A percentile compares a stretch with the other conserved stretches of the same genome.
Evolutionary conservation across 176 grass and related monocot genomes (phyloP).

Genomic region (Saccharum spontaneum): DNA sequence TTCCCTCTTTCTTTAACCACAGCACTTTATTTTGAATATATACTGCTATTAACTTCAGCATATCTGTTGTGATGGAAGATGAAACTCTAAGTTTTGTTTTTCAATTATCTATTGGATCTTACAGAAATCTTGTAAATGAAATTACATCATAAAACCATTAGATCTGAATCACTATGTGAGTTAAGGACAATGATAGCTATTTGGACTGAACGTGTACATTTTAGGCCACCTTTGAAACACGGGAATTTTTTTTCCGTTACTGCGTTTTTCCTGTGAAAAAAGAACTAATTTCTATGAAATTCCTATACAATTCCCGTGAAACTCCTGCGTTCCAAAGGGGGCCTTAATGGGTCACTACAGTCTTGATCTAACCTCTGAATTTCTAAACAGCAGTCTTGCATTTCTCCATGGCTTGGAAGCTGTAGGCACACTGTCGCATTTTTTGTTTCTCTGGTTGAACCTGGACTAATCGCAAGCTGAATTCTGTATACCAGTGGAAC

Average conservation of each 20-base stretch:
- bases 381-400: not conserved
- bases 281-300: no score
- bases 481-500: constrained; percentile 56
- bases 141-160: not conserved
- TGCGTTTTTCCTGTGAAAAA: no score
- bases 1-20: not conserved
- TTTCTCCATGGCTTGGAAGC: not conserved
- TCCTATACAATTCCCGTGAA: no score
- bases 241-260: no score
- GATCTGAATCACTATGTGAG: not conserved
- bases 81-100: not conserved
- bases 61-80: not conserved
- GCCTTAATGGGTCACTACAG: not conserved
- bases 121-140: not conserved
- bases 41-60: not conserved
- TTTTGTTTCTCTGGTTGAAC: not conserved
- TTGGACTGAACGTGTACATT: not conserved
- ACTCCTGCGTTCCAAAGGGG: no score
- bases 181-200: not conserved
- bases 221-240: not conserved
- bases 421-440: not conserved
- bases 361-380: not conserved
- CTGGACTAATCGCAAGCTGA: constrained; percentile 16
- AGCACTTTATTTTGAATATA: not conserved
- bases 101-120: not conserved